Evolutionary conservation across 768 basidiomycete genomes (phyloP).

Genomic region (Scleroderma bovista): DNA sequence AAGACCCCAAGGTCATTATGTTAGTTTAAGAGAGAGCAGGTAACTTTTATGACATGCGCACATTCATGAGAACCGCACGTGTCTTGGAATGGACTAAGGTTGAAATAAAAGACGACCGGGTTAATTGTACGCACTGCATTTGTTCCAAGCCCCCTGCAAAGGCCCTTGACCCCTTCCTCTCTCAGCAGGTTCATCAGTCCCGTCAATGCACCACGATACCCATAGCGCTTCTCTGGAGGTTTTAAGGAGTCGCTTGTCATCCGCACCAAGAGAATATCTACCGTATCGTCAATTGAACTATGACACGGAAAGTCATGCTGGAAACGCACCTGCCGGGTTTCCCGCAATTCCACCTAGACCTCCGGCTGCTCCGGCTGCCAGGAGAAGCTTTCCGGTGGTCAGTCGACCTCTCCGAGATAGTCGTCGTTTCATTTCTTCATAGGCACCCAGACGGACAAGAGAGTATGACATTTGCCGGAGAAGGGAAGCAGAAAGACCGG

Average conservation of each 20-base stretch:
- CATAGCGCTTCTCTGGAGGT: slow-evolving; percentile 66
- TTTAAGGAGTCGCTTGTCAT: slow-evolving; percentile 87
- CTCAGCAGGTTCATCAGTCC: slow-evolving; percentile 63
- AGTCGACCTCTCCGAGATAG: slow-evolving; percentile 47
- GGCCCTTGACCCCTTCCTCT: slow-evolving; percentile 64
- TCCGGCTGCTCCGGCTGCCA: slow-evolving; percentile 68
- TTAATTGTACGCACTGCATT: slow-evolving; percentile 52
- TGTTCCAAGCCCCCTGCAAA: slow-evolving; percentile 70
- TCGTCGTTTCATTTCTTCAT: slow-evolving; percentile 67
- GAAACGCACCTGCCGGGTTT: slow-evolving; percentile 64
- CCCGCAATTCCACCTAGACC: slow-evolving; percentile 80
- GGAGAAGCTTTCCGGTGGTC: slow-evolving; percentile 49
- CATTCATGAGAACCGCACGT: slow-evolving; percentile 73
- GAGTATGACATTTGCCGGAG: slow-evolving; percentile 92
- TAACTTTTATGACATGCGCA: slow-evolving; percentile 26
- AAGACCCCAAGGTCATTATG: not conserved
- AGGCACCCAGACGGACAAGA: slow-evolving; percentile 75
- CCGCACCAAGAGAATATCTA: slow-evolving; percentile 70
- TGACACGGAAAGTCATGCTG: not conserved
- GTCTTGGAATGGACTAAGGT: slow-evolving; percentile 28
- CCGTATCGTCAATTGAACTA: slow-evolving; percentile 1
- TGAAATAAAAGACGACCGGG: slow-evolving; percentile 1
- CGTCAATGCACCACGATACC: slow-evolving; percentile 73
- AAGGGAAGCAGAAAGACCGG: slow-evolving; percentile 76
- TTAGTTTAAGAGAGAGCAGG: slow-evolving; percentile 2